These are phyloP conservation scores for Musa schizocarpa DNA, from an alignment of 176 grass and related monocot species.

Conservation along the genomic window DNA sequence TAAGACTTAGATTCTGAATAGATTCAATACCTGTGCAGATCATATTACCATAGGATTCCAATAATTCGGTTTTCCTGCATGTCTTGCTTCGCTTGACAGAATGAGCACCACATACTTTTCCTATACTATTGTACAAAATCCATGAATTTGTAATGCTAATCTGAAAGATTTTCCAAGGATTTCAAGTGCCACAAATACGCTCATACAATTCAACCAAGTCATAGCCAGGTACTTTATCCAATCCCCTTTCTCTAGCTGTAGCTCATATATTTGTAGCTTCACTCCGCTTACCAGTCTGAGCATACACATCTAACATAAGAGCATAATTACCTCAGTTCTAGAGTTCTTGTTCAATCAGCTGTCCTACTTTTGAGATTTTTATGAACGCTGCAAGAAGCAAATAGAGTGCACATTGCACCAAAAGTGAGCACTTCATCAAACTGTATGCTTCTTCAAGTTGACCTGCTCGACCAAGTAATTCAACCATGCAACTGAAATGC, in stretches of 20 bases:
- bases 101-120: no score
- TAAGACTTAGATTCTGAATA: no score
- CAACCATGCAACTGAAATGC: constrained; percentile 52
- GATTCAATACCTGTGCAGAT: no score
- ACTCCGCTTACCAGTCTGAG: constrained; percentile 41
- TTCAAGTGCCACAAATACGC: neutral
- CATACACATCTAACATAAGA: constrained; percentile 46
- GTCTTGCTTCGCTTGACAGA: no score
- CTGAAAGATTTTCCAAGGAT: neutral
- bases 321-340: constrained; percentile 44
- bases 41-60: no score
- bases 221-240: constrained; percentile 41
- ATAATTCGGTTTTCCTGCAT: no score
- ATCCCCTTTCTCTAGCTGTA: constrained; percentile 31
- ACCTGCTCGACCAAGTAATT: constrained; percentile 46
- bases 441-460: constrained; percentile 41
- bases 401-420: constrained; percentile 37
- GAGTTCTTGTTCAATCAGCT: constrained; percentile 35
- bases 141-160: neutral
- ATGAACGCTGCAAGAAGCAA: constrained; percentile 47
- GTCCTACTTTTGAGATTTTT: constrained; percentile 39
- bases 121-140: no score
- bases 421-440: constrained; percentile 31
- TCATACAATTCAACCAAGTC: constrained; percentile 31
- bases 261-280: constrained; percentile 36